phyloP scores from a whole-genome alignment of 176 grass and related monocot genomes.

The Ensete glaucum region DNA sequence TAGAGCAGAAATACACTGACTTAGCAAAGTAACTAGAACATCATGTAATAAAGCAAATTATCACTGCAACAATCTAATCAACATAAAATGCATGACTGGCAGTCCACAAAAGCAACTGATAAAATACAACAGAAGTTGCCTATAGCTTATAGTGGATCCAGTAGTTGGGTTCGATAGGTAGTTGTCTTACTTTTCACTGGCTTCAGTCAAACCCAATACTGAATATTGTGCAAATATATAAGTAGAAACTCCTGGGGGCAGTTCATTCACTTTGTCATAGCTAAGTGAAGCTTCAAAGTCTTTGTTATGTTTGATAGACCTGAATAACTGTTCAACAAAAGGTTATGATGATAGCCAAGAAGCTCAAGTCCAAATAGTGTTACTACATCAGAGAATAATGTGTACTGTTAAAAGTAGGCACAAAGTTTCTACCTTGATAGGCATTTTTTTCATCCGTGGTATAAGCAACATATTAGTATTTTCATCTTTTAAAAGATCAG shows the following conservation, averaged over 20 bases:
- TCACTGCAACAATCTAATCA: too few species aligned
- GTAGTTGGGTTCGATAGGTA: too few species aligned
- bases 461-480: slow-evolving; percentile 59
- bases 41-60: too few species aligned
- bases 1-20: slow-evolving; percentile 24
- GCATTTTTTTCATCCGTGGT: slow-evolving; percentile 96
- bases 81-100: too few species aligned
- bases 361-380: not conserved
- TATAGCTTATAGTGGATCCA: not conserved
- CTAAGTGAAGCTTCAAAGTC: slow-evolving; percentile 87
- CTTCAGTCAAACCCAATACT: slow-evolving; percentile 65
- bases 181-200: slow-evolving; percentile 59
- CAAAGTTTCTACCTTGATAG: slow-evolving; percentile 54
- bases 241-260: slow-evolving; percentile 75
- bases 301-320: slow-evolving; percentile 79
- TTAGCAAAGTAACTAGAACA: slow-evolving; percentile 2
- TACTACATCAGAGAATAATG: slow-evolving; percentile 6
- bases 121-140: not conserved
- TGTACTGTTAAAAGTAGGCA: not conserved
- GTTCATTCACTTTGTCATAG: slow-evolving; percentile 58
- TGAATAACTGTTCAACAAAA: slow-evolving; percentile 55
- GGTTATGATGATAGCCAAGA: slow-evolving; percentile 12
- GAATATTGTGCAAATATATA: slow-evolving; percentile 71
- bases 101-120: not conserved
- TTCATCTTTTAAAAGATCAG: slow-evolving; percentile 68